These are phyloP conservation scores for Geum urbanum DNA, from an alignment of 306 rosid species.

Conservation along the genomic window DNA sequence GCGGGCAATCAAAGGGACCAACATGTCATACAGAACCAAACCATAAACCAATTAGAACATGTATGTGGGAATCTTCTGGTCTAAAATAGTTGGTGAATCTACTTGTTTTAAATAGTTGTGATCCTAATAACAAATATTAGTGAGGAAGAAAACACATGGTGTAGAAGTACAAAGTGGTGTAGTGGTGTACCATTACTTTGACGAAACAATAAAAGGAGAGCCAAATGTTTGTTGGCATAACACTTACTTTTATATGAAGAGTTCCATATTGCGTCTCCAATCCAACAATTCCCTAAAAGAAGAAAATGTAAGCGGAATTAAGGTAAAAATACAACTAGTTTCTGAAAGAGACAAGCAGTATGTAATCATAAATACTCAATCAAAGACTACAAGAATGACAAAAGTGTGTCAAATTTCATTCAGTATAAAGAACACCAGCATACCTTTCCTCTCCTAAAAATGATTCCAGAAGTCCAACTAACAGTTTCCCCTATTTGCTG, in stretches of 20 bases:
- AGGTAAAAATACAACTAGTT: too few species aligned
- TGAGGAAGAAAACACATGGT: neutral
- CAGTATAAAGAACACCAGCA: too few species aligned
- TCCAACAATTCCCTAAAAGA: conserved; percentile 68
- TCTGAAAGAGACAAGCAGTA: too few species aligned
- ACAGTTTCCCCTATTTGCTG: too few species aligned
- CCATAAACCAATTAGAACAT: neutral
- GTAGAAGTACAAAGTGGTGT: too few species aligned
- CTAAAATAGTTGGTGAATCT: neutral
- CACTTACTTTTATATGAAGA: conserved; percentile 77
- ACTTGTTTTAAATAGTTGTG: neutral
- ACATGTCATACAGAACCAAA: neutral
- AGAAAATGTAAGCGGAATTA: too few species aligned
- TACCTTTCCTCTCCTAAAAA: too few species aligned
- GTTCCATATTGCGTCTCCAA: conserved; percentile 65
- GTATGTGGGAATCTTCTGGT: neutral
- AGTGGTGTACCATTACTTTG: neutral
- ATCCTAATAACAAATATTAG: neutral
- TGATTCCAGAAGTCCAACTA: too few species aligned
- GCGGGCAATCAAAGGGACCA: neutral
- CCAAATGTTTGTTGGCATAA: neutral
- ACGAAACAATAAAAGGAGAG: neutral
- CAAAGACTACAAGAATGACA: too few species aligned
- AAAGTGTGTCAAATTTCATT: too few species aligned
- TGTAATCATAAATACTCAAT: too few species aligned